Percentiles rank a stretch among this genome's conserved stretches.
phyloP scores from a whole-genome alignment of 306 rosid species.

The Rosa multiflora region DNA sequence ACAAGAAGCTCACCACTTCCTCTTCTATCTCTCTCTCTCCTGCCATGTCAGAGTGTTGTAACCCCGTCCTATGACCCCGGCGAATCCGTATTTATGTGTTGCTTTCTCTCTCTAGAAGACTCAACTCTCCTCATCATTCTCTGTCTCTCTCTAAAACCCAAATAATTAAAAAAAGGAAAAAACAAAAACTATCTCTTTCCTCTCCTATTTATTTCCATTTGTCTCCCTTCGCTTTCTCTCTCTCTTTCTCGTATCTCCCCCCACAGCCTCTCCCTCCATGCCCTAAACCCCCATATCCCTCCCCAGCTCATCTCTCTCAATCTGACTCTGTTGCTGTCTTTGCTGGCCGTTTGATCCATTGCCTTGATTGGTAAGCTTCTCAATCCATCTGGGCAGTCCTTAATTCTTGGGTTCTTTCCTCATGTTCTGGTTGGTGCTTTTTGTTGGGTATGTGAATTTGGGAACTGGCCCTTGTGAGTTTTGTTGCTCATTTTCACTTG shows the following conservation, averaged over 20 bases:
- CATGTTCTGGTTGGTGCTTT: conserved; percentile 29
- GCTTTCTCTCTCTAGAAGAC: conserved; percentile 28
- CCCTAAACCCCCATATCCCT: conserved; percentile 56
- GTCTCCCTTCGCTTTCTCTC: conserved; percentile 57
- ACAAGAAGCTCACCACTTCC: neutral
- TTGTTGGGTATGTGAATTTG: conserved; percentile 28
- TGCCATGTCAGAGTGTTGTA: conserved; percentile 90
- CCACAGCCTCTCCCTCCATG: conserved; percentile 44
- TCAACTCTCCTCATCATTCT: conserved; percentile 18
- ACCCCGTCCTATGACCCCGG: conserved; percentile 90
- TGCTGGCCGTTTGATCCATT: conserved; percentile 55
- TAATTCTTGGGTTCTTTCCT: conserved; percentile 22
- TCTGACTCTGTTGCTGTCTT: conserved; percentile 30
- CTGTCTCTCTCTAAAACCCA: conserved; percentile 49
- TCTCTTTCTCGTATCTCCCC: conserved; percentile 50
- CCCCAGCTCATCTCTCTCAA: conserved; percentile 26
- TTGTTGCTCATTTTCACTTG: conserved; percentile 30
- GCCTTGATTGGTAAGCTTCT: conserved; percentile 47
- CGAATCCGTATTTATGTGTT: conserved; percentile 77
- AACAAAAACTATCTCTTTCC: conserved; percentile 41
- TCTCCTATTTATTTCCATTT: conserved; percentile 50
- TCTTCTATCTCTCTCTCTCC: conserved; percentile 28
- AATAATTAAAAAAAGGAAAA: conserved; percentile 29
- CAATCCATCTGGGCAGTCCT: conserved; percentile 33
- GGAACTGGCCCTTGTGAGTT: conserved; percentile 27